phyloP scores from a whole-genome alignment of 257 asterid genomes.

The Lavandula angustifolia region DNA sequence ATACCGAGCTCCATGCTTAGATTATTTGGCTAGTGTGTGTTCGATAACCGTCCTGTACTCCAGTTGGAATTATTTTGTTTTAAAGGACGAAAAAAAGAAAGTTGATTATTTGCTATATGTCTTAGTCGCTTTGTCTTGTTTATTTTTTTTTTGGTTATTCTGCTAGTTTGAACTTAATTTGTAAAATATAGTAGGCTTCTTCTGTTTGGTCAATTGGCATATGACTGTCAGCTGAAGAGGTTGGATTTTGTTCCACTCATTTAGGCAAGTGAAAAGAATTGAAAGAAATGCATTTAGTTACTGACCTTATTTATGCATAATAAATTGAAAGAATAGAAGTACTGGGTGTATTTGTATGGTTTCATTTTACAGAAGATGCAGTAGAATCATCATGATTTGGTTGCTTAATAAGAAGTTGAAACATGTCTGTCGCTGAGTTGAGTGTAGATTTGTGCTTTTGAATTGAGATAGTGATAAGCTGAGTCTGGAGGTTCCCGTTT shows the following conservation, averaged over 20 bases:
- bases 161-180: slow-evolving; percentile 1
- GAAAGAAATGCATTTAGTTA: background rate
- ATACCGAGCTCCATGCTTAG: background rate
- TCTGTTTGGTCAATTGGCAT: slow-evolving; percentile 1
- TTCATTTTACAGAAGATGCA: background rate
- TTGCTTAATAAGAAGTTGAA: slow-evolving; percentile 7
- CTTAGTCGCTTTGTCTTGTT: background rate
- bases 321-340: background rate
- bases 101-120: background rate
- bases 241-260: background rate
- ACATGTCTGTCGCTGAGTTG: background rate
- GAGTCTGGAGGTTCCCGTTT: background rate
- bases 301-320: background rate
- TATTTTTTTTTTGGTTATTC: background rate
- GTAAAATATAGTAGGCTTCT: background rate
- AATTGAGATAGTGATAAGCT: background rate
- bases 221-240: background rate
- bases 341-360: background rate
- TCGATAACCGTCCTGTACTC: background rate
- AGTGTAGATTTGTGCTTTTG: background rate
- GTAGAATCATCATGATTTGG: background rate
- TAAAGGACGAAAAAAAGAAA: background rate
- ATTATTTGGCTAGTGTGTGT: background rate
- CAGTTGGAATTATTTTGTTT: background rate
- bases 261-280: background rate